Percentiles rank a stretch among this genome's conserved stretches.
Conservation (phyloP, 225 moss, liverwort and hornwort genomes). For the Climacium dendroides region DNA sequence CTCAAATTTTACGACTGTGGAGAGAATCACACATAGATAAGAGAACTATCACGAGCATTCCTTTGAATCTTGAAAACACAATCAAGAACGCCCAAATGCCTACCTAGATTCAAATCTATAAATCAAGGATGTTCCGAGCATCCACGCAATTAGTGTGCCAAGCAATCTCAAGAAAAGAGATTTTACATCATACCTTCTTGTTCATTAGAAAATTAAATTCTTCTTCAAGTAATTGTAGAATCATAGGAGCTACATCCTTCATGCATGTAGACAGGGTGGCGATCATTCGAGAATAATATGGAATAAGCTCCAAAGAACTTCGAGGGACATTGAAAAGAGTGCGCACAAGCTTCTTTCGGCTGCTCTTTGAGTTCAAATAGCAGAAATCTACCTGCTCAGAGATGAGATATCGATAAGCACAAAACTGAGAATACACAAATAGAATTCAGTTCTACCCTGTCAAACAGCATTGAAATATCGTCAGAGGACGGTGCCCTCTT, state of each 20-base stretch:
- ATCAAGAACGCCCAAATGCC: not conserved
- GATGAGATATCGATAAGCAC: not conserved
- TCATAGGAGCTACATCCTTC: slow-evolving; percentile 92
- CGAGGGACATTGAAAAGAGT: slow-evolving; percentile 88
- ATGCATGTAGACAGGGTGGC: slow-evolving; percentile 98
- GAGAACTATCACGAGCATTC: not conserved
- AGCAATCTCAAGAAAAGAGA: not conserved
- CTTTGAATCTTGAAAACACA: not conserved
- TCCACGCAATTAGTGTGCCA: not conserved
- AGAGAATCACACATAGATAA: not conserved
- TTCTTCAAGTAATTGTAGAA: slow-evolving; percentile 83
- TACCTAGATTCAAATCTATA: not conserved
- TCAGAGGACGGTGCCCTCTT: not conserved
- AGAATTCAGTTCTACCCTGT: not conserved
- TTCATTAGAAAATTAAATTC: slow-evolving; percentile 96
- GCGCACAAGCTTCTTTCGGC: slow-evolving; percentile 89
- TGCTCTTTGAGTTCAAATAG: slow-evolving; percentile 97
- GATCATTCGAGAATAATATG: slow-evolving; percentile 96
- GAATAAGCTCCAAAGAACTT: slow-evolving; percentile 91
- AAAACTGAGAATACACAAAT: not conserved
- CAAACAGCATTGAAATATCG: not conserved
- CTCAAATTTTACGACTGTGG: not conserved
- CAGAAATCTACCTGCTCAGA: slow-evolving; percentile 81
- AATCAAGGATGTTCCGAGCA: not conserved
- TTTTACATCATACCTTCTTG: slow-evolving; percentile 53